A percentile compares a stretch with the other conserved stretches of the same genome.
Evolutionary conservation across 345 rosid species (phyloP).

Genomic region (Hirschfeldia incana): DNA sequence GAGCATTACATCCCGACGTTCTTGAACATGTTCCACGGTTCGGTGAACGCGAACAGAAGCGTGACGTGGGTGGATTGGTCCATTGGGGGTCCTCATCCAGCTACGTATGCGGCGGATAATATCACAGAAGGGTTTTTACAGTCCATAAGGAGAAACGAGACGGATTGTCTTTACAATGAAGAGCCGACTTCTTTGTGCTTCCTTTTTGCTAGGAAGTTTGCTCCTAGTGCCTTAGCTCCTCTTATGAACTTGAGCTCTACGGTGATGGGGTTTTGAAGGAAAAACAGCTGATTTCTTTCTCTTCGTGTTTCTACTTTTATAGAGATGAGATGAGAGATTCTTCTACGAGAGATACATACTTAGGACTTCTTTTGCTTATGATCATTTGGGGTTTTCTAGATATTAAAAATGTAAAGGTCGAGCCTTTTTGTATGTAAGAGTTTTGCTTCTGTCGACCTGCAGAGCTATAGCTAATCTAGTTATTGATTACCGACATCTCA

Average conservation of each 20-base stretch:
- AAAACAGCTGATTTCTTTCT: not conserved
- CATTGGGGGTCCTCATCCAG: constrained; percentile 86
- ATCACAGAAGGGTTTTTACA: constrained; percentile 64
- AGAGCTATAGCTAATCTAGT: constrained; percentile 35
- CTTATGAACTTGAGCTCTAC: constrained; percentile 69
- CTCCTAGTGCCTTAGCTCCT: constrained; percentile 65
- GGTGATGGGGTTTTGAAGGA: constrained; percentile 64
- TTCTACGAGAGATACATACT: constrained; percentile 27
- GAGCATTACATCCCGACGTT: constrained; percentile 89
- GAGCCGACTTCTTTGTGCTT: constrained; percentile 61
- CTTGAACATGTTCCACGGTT: constrained; percentile 79
- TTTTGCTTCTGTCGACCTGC: not conserved
- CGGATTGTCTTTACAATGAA: constrained; percentile 66
- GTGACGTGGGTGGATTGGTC: constrained; percentile 97
- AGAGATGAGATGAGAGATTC: constrained; percentile 33
- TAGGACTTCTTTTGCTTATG: not conserved
- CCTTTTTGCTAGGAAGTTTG: constrained; percentile 92
- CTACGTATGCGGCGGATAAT: constrained; percentile 49
- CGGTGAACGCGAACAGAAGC: constrained; percentile 62
- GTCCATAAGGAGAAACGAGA: constrained; percentile 61
- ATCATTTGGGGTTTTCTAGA: no score
- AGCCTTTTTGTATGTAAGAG: not conserved
- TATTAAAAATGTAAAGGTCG: not conserved
- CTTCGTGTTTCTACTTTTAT: not conserved
- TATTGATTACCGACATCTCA: constrained; percentile 11